A percentile compares a stretch with the other conserved stretches of the same genome.
These are phyloP conservation scores for Heliamphora pulchella DNA, from an alignment of 179 eudicot species.

Conservation along the genomic window DNA sequence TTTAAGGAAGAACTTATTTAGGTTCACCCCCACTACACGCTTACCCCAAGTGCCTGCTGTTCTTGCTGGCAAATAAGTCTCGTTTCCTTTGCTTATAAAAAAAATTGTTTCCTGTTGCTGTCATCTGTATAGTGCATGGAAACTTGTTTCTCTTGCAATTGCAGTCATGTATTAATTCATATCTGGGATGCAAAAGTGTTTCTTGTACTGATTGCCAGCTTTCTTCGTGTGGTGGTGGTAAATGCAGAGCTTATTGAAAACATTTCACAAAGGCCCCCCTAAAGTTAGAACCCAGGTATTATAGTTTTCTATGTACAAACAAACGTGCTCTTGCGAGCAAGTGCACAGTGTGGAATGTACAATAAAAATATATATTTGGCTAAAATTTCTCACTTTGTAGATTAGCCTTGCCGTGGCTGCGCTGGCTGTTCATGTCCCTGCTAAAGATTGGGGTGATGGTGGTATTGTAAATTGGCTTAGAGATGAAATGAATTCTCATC, in stretches of 20 bases:
- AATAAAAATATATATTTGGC: neutral
- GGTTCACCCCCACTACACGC: neutral
- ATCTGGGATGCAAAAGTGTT: neutral
- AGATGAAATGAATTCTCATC: slow-evolving; percentile 75
- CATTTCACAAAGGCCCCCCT: slow-evolving; percentile 79
- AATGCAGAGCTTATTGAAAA: slow-evolving; percentile 75
- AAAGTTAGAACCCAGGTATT: slow-evolving; percentile 98
- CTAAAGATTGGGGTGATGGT: slow-evolving; percentile 96
- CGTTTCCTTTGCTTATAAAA: neutral
- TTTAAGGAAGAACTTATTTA: neutral
- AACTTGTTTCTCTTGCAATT: neutral
- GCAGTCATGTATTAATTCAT: neutral
- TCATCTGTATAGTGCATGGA: slow-evolving; percentile 1
- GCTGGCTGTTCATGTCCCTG: slow-evolving; percentile 92
- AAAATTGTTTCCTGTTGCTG: neutral
- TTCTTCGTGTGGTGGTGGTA: slow-evolving; percentile 13
- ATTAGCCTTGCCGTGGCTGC: slow-evolving; percentile 99
- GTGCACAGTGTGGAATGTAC: neutral
- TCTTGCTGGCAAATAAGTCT: neutral
- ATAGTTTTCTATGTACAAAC: slow-evolving; percentile 7
- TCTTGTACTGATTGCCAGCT: neutral
- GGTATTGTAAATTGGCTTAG: slow-evolving; percentile 88
- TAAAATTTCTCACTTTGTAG: slow-evolving; percentile 35
- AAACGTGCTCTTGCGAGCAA: neutral
- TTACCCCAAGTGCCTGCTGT: neutral